Base-by-base conservation (phyloP, 2,329 filamentous ascomycete genomes). In the Ophiostoma sp. region DNA sequence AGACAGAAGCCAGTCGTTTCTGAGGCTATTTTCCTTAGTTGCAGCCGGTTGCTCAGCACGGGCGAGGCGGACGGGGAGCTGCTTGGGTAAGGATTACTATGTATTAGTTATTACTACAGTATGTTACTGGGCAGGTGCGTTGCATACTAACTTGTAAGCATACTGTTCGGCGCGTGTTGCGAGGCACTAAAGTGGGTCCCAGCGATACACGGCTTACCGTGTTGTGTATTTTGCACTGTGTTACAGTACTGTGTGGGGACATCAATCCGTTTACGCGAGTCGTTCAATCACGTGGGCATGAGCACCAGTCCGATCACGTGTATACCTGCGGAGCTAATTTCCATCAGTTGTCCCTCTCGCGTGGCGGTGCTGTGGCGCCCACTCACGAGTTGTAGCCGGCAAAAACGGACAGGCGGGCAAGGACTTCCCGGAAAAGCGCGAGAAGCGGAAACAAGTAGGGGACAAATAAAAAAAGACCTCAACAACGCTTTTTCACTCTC, bases 391-490 rank as follows among this genome's bases (percentile, higher is more conserved):
- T 70, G 49, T 64, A 71, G 70, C 66, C 71, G 71, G 70, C 66
- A 71, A 69, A 69, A 70, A 49, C 69, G 70, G 71, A 67, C 69
- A 70, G 69, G 68, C 71, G 70, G 71, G 69, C 70, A 68, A 58
- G 62, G 47, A 69, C 67, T 70, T 71, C 69, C 71, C 69, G 71
- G 69, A 71, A 72, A 72, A 72, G 71, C 70, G 71, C 71, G 71
- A 73, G 69, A 69, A 66, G 60, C 62, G 68, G 68, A 68, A 70
- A 69, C 49, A 55, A 41, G 36, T 64, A 67, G 67, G 66, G 66
- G 66, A 64, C 68, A 66, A 70, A 69, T 68, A 65, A 67, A 70
- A 55, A 72, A 72, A 72, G 70, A 72, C 69, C 70, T 69, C 71
- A 72, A 69, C 58, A 40, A 58, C 27, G 41, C 60, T 68, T 66